Base-by-base conservation (phyloP, 495 filamentous ascomycete species). In the Lophium mytilinum region DNA sequence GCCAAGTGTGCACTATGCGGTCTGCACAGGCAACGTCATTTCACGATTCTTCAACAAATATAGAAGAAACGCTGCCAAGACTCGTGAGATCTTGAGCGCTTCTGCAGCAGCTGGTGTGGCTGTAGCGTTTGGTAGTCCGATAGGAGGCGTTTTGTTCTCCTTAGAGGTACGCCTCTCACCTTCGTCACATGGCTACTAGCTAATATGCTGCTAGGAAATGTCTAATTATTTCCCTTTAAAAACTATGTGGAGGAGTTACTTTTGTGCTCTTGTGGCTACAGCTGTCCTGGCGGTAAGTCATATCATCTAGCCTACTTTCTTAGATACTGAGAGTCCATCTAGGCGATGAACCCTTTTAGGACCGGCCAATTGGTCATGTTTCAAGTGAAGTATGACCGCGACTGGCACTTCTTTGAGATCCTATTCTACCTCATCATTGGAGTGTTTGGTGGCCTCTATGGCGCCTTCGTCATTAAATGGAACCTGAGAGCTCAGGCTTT, bases 301-400 rank as follows among this genome's bases (percentile, higher is more conserved):
- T 14, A 15, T 15, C 11, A 40, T 14, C 14, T 9, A 8, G 21
- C 9, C 7, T 37, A 1, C 12, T 42, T 34, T 42, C n/a, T 47
- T 8, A 18, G 12, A 37, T 30, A 42, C 45, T 54, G 8, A 47
- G 40, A 1, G 7, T 50, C 10, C 9, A 21, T 46, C 76, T 33
- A 66, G 71, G 88, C 87, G 37, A 94, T 98, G 87, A 98, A 98
- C 65, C 93, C 93, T 35, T 98, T 98, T 69, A 77, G 93, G 52
- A 98, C 93, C 1, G 93, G 93, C n/a, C 94, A 97, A 64, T 79
- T 98, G 39, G 93, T 98, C 79, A 98, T 98, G 93, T 98, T 98
- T 73, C 89, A 95, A 67, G 93, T 98, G 63, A 81, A 81, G 63
- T 98, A 98, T 68, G 94, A 98, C 71, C 86, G 94, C 17, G 84